Evolutionary conservation across 306 rosid species (phyloP), one percentile per base, ranked within the genome.

Genomic region (Notholithocarpus densiflorus): DNA sequence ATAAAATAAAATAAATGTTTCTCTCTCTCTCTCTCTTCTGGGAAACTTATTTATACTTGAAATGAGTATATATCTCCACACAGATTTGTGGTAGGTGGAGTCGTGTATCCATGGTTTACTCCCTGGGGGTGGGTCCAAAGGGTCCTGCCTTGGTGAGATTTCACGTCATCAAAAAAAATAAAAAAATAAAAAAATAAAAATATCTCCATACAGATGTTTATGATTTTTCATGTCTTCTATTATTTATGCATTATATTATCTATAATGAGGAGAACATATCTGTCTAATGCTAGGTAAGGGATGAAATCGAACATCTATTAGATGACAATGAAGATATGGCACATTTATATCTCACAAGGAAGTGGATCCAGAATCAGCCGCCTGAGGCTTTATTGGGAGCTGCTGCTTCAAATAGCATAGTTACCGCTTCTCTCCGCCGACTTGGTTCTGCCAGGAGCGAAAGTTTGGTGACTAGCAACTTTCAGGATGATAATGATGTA

Each of bases 261-360:
- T 24, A 70, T 77, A 55, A 84, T 74, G 65, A 68, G 75, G 60
- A 77, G 75, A 76, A 64, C 56, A 55, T 56, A 62, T 48, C 14
- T 61, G 71, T 75, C 54, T 79, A 77, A 81, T 86, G 64, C 74
- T 80, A 95, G 98, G 99, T 91, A 75, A 87, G 99, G 56, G 98
- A 91, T 85, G 99, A 95, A 87, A 90, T 95, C 34, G 99, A 95
- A 75, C 99, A 95, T 83, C 84, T 95, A 45, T 79, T 95, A 83
- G 99, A 95, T 86, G 98, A 95, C 85, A 95, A 91, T 59, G 98
- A 95, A 78, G 98, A 95, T 84, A 93, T 95, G 99, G 96, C 97
- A 26, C 92, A 95, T 34, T 86, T 95, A 85, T 90, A 95, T 87
- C 85, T 95, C 88, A 95, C 98, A 18, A 90, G 99, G 85, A 95